Evolutionary conservation across 2,329 filamentous ascomycete species (phyloP), one percentile per base, ranked within the genome.

Genomic region (Pseudogymnoascus sp.): DNA sequence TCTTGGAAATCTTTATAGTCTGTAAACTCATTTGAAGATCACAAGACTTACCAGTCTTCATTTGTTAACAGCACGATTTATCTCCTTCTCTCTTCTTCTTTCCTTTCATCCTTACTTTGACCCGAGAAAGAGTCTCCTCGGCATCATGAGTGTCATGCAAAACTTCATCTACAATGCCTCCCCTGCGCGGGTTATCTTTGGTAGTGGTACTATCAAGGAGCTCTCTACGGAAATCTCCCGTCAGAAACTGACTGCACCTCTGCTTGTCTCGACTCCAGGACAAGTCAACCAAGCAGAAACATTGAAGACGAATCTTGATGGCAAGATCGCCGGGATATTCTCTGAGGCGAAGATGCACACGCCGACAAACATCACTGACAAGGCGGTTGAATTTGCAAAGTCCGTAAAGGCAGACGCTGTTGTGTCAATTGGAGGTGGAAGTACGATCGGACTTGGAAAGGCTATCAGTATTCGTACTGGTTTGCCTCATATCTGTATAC

Each of bases 291-390:
- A 81, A 65, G 80, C 78, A 7, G 74, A 78, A 12, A 23, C 19
- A 6, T 23, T 43, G 39, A 84, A 19, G 74, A 76, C 55, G 66
- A 69, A 6, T 74, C 75, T 85, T 26, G 70, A 75, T 62, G 74
- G 74, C 63, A 75, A 76, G 55, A 70, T 78, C n/a, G 80, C 78
- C 5, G 80, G 80, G 35, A 74, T 79, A 60, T 85, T 84, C 72
- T 74, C 74, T 45, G 77, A 82, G 65, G 84, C 84, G 1, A 80
- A 80, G 2, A 86, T 87, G 83, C 84, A 87, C 73, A 87, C 84
- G 0, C 85, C 83, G 1, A 78, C 76, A 4, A 69, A 81, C 64
- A 73, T 86, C 62, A 86, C 84, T 2, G 79, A 85, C 19, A 77
- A 79, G 68, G 84, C 84, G 0, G 67, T 85, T n/a, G 72, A 74